These are phyloP conservation scores for Achaetomiella virescens DNA, from an alignment of 495 filamentous ascomycete species.

Conservation along the genomic window DNA sequence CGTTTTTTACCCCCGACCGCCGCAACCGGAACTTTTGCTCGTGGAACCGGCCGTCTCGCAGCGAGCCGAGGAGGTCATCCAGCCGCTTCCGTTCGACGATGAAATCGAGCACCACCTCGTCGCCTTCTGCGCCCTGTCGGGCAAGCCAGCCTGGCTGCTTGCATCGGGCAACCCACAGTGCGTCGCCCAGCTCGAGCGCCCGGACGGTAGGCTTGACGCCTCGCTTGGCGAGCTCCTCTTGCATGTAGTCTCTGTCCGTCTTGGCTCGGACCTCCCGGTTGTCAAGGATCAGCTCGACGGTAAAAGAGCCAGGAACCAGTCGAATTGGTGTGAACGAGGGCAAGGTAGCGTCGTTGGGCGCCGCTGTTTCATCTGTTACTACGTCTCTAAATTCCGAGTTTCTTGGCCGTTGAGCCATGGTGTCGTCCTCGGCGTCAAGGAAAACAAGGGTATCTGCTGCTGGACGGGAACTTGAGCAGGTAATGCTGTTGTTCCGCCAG, in stretches of 20 bases:
- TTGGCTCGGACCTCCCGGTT: constrained; percentile 72
- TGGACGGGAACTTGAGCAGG: neutral
- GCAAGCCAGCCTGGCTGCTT: constrained; percentile 51
- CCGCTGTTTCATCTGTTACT: constrained; percentile 35
- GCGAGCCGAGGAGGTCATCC: constrained; percentile 71
- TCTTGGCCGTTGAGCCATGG: neutral
- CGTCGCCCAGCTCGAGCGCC: constrained; percentile 67
- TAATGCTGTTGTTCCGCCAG: neutral
- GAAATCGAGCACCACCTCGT: constrained; percentile 74
- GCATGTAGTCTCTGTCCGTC: constrained; percentile 72
- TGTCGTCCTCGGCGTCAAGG: constrained; percentile 11
- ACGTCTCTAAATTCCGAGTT: constrained; percentile 29
- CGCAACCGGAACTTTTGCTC: constrained; percentile 80
- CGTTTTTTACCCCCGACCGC: constrained; percentile 64
- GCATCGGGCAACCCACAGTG: constrained; percentile 74
- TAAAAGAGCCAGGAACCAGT: constrained; percentile 60
- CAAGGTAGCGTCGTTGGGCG: constrained; percentile 29
- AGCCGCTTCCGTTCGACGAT: constrained; percentile 79
- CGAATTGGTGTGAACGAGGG: constrained; percentile 54
- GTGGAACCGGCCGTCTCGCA: constrained; percentile 78
- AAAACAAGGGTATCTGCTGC: neutral
- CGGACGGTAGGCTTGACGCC: constrained; percentile 61
- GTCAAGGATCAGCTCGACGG: constrained; percentile 68
- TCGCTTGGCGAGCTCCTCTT: constrained; percentile 61
- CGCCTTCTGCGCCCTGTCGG: constrained; percentile 55